Evolutionary conservation across 2,329 filamentous ascomycete species (phyloP), one percentile per base, ranked within the genome.

Genomic region (Penicillium brasilianum): DNA sequence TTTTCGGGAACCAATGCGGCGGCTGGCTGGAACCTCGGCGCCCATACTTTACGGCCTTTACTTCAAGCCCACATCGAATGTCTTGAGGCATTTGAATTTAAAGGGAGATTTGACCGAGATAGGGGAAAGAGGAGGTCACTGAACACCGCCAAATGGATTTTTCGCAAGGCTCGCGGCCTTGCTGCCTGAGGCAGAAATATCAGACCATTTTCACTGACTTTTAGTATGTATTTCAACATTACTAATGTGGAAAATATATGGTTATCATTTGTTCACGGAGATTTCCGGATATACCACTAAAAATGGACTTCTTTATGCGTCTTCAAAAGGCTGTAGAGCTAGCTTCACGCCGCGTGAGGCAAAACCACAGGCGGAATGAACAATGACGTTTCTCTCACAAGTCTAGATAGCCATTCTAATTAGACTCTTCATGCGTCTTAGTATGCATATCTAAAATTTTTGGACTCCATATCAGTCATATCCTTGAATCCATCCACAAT

Each of bases 391-490:
- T 49, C 16, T 32, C n/a, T 14, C 20, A 16, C 20, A 1, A 13
- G 18, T 13, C 8, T 8, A 8, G 5, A 16, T 2, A n/a, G 10
- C 18, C 28, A 25, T 30, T n/a, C 22, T 7, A 11, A 18, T 13
- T 11, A 10, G 1, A 18, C 11, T 28, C 10, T 34, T 10, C n/a
- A 32, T 13, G 4, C 28, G 20, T 18, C 48, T 25, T 14, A 76
- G 59, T 76, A 65, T 30, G 72, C 74, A 68, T 76, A 77, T 57
- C 74, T 65, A 36, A 77, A 77, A 63, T 76, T 63, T 64, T 69
- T 70, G 16, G 74, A 73, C 66, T 77, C 63, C 65, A 70, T 76
- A 60, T 76, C 75, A 4, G 74, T 77, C 68, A 76, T 58, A 60
- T 77, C 74, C 30, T 74, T 74, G 36, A 76, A 76, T 3, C 75